phyloP scores from a whole-genome alignment of 306 rosid genomes.

The Hippophae gyantsensis region DNA sequence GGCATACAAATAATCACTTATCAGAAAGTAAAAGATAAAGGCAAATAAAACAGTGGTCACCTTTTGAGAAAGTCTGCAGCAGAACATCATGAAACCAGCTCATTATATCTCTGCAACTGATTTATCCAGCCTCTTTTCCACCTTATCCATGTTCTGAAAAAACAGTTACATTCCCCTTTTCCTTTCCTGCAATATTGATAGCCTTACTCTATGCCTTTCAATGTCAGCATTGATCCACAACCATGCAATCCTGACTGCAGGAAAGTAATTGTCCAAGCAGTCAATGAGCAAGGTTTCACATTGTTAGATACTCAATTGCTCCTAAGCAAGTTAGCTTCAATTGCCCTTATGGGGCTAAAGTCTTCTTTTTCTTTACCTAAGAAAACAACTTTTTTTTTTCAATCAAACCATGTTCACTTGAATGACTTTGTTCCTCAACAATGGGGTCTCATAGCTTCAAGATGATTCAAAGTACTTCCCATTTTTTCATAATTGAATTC shows the following conservation, averaged over 20 bases:
- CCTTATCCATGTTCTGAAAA: slow-evolving; percentile 16
- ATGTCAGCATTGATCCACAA: slow-evolving; percentile 34
- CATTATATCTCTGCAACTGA: slow-evolving; percentile 34
- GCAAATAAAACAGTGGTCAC: slow-evolving; percentile 5
- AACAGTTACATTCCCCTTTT: slow-evolving; percentile 22
- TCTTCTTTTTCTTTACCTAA: slow-evolving; percentile 7
- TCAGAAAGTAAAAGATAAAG: neutral
- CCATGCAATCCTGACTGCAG: slow-evolving; percentile 26
- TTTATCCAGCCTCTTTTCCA: slow-evolving; percentile 27
- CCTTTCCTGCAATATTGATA: slow-evolving; percentile 27
- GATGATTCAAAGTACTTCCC: slow-evolving; percentile 10
- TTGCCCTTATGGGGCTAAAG: too few relatives aligned
- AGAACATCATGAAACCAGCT: slow-evolving; percentile 17
- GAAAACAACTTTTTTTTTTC: slow-evolving; percentile 17
- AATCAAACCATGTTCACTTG: slow-evolving; percentile 17
- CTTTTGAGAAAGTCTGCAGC: slow-evolving; percentile 42
- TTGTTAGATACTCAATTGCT: slow-evolving; percentile 1
- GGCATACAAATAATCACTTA: slow-evolving; percentile 2
- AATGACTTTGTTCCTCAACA: slow-evolving; percentile 20
- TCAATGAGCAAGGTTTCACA: slow-evolving; percentile 17
- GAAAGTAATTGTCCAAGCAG: slow-evolving; percentile 23
- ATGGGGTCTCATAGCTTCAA: slow-evolving; percentile 17
- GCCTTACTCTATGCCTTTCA: slow-evolving; percentile 36
- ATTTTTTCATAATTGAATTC: slow-evolving; percentile 12
- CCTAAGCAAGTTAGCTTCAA: too few relatives aligned